phyloP scores from a whole-genome alignment of 805 yeast genomes.

The Saccharomycopsis sp. region DNA sequence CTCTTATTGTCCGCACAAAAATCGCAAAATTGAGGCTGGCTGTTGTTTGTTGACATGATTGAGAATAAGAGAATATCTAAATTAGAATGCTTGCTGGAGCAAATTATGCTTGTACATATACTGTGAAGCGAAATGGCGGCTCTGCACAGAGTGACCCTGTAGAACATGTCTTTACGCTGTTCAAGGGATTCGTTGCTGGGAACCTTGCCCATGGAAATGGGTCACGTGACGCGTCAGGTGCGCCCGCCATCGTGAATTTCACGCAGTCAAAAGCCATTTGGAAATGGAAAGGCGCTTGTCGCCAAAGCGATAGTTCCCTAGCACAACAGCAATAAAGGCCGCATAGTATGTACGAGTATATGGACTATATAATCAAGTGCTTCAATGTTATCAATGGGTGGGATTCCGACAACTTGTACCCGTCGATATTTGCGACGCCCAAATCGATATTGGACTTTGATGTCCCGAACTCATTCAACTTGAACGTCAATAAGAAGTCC shows the following conservation, averaged over 20 bases:
- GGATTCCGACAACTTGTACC: conserved; percentile 74
- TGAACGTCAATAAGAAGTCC: conserved; percentile 65
- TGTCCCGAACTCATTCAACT: conserved; percentile 58
- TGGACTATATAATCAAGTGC: conserved; percentile 77
- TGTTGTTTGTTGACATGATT: not conserved
- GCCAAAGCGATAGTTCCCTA: too few species aligned
- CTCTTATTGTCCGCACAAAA: not conserved
- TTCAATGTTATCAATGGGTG: conserved; percentile 67
- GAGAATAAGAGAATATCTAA: not conserved
- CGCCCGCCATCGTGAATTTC: too few species aligned
- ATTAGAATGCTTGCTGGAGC: too few species aligned
- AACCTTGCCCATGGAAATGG: too few species aligned
- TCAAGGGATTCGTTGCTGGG: too few species aligned
- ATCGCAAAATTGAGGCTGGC: not conserved
- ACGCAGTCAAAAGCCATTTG: too few species aligned
- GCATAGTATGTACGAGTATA: conserved; percentile 59
- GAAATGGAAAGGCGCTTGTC: too few species aligned
- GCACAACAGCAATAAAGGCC: not conserved
- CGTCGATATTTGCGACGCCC: conserved; percentile 67
- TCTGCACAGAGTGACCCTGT: too few species aligned
- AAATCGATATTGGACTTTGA: conserved; percentile 61
- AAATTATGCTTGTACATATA: too few species aligned
- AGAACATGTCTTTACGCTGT: too few species aligned
- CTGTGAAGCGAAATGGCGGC: too few species aligned
- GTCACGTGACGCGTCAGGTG: too few species aligned